phyloP scores from a whole-genome alignment of 108 stramenopile species.

The Nitzschia sp. region DNA sequence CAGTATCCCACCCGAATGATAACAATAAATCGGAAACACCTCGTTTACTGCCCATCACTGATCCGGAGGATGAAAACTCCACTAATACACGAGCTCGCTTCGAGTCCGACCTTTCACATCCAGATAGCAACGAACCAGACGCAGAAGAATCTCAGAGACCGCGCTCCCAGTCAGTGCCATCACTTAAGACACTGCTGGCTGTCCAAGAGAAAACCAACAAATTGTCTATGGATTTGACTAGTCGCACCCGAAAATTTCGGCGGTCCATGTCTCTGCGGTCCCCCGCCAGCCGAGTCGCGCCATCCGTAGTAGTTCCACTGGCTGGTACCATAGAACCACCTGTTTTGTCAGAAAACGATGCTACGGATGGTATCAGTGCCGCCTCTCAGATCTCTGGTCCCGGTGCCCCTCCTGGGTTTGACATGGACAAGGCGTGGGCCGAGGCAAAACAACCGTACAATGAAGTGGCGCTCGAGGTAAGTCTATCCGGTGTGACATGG shows the following conservation, averaged over 20 bases:
- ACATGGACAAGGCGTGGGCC: neutral
- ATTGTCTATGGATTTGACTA: neutral
- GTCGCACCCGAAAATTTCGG: neutral
- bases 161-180: conserved; percentile 12
- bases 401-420: conserved; percentile 8
- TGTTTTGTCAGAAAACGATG: neutral
- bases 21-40: neutral
- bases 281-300: neutral
- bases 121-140: neutral
- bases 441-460: conserved; percentile 13
- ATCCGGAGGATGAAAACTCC: neutral
- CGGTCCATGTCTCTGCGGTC: neutral
- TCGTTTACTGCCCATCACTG: neutral
- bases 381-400: neutral
- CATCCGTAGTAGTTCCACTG: neutral
- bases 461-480: conserved; percentile 13
- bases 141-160: neutral
- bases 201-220: conserved; percentile 1
- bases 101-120: neutral
- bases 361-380: neutral
- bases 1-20: neutral
- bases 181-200: neutral
- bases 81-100: neutral
- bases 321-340: too few species aligned
- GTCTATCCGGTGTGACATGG: neutral